Conservation (phyloP, 306 rosid genomes). For the Fragaria vesca region DNA sequence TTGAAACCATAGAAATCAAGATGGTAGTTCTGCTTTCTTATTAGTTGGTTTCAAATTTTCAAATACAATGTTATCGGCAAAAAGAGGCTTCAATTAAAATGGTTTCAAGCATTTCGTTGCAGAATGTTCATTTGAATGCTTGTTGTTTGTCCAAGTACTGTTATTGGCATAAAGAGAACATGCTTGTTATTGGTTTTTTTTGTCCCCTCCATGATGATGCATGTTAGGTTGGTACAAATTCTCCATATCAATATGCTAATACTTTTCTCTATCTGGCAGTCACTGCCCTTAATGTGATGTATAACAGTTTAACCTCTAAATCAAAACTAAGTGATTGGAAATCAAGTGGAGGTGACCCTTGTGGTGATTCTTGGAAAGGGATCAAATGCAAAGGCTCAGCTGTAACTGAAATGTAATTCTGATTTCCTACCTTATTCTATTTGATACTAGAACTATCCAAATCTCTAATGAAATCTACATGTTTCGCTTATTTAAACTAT, state of each 20-base stretch:
- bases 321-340: constrained; percentile 60
- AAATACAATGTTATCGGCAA: not conserved
- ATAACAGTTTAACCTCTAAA: constrained; percentile 60
- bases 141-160: not conserved
- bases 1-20: not conserved
- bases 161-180: not conserved
- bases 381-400: constrained; percentile 79
- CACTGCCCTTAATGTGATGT: constrained; percentile 76
- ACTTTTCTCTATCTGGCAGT: constrained; percentile 44
- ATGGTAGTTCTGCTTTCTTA: not conserved
- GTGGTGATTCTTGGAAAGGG: constrained; percentile 81
- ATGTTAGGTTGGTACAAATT: not conserved
- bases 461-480: not conserved
- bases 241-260: not conserved
- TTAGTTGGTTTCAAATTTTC: not conserved
- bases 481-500: constrained; percentile 16
- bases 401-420: constrained; percentile 72
- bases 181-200: not conserved
- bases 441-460: not conserved
- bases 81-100: not conserved
- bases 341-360: constrained; percentile 90
- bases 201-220: not conserved
- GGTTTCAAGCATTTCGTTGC: not conserved
- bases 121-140: constrained; percentile 5
- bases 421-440: not conserved